A percentile compares a stretch with the other conserved stretches of the same genome.
phyloP scores from a whole-genome alignment of 129 eudicot genomes.

The Flaveria ramosissima region DNA sequence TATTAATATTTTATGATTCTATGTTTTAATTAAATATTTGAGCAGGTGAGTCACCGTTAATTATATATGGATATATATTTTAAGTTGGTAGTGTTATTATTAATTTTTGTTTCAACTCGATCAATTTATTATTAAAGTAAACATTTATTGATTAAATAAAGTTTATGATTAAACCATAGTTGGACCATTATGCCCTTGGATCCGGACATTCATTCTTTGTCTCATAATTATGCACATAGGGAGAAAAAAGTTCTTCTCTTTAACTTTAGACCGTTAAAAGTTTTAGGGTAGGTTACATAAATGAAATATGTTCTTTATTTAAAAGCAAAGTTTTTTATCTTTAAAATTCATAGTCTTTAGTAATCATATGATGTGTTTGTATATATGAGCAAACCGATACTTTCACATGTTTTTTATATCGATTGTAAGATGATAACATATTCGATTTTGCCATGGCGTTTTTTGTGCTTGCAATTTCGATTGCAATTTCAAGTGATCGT shows the following conservation, averaged over 20 bases:
- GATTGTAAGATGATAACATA: too few species aligned
- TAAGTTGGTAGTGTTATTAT: background rate
- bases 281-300: background rate
- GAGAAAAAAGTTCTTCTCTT: background rate
- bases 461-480: too few species aligned
- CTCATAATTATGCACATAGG: constrained; percentile 11
- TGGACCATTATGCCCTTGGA: constrained; percentile 12
- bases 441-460: too few species aligned
- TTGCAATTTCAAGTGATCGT: too few species aligned
- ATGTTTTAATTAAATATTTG: background rate
- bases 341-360: too few species aligned
- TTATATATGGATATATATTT: background rate
- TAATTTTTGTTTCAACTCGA: background rate
- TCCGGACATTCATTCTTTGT: constrained; percentile 28
- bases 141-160: background rate
- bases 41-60: background rate
- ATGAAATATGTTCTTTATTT: background rate
- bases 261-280: background rate
- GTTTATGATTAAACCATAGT: background rate
- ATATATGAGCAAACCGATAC: too few species aligned
- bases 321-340: too few species aligned
- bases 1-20: background rate
- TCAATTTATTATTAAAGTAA: background rate
- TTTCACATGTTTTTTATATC: too few species aligned
- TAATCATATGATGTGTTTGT: too few species aligned